These are phyloP conservation scores for Glycyrrhiza uralensis DNA, from an alignment of 306 rosid species.

Conservation along the genomic window DNA sequence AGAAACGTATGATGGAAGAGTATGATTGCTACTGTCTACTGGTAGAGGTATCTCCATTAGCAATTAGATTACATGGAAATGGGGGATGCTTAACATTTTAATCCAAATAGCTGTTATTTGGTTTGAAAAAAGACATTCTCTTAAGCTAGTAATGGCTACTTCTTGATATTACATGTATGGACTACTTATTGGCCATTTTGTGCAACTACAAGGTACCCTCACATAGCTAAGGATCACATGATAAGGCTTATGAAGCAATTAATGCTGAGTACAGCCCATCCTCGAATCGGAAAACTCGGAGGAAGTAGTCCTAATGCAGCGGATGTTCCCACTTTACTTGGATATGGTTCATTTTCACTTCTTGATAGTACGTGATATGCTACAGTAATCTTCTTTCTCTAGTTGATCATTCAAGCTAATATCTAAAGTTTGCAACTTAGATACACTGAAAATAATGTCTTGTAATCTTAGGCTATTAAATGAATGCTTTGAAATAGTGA, in stretches of 20 bases:
- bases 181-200: conserved; percentile 30
- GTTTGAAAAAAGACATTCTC: neutral
- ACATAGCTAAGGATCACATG: conserved; percentile 74
- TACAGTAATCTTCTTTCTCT: conserved; percentile 28
- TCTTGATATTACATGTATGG: neutral
- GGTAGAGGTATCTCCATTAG: neutral
- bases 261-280: conserved; percentile 47
- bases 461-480: conserved; percentile 3
- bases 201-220: conserved; percentile 67
- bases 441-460: neutral
- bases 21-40: neutral
- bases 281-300: conserved; percentile 50
- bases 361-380: conserved; percentile 61
- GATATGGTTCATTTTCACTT: conserved; percentile 84
- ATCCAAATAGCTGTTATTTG: conserved; percentile 12
- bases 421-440: neutral
- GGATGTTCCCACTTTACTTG: conserved; percentile 88
- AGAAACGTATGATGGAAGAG: neutral
- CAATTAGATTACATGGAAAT: conserved; percentile 7
- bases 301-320: conserved; percentile 70
- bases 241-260: conserved; percentile 82
- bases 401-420: conserved; percentile 15
- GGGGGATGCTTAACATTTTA: neutral
- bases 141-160: conserved; percentile 4
- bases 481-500: neutral